These are phyloP conservation scores for Cladosporium sp. DNA, from an alignment of 2,329 filamentous ascomycete genomes.

Conservation along the genomic window DNA sequence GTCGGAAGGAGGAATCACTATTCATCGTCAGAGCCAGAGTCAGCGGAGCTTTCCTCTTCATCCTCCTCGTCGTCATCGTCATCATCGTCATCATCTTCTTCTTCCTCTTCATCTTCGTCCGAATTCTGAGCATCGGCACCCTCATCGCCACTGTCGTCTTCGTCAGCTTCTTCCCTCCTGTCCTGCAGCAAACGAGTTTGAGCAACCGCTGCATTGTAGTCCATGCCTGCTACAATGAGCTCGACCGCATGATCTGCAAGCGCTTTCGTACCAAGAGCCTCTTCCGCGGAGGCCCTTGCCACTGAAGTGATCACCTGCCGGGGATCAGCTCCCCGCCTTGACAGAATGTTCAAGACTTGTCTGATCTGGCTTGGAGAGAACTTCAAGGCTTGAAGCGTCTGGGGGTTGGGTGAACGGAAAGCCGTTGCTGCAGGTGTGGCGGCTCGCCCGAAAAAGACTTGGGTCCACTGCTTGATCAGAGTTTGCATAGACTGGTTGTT, in stretches of 20 bases:
- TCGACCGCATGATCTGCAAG: not conserved
- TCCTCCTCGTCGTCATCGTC: not conserved
- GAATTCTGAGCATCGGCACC: not conserved
- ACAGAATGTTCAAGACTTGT: not conserved
- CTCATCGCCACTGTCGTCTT: not conserved
- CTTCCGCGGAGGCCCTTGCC: not conserved
- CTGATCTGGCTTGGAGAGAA: not conserved
- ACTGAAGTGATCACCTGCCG: not conserved
- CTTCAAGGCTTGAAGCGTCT: not conserved
- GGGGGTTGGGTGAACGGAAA: not conserved
- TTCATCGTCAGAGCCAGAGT: no score
- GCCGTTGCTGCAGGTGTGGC: not conserved
- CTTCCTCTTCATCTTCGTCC: not conserved
- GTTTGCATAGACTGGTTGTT: not conserved
- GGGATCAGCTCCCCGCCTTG: not conserved
- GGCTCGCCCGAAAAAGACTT: not conserved
- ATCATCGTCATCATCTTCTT: not conserved
- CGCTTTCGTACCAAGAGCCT: not conserved
- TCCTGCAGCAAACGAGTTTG: no score
- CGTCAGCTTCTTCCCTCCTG: not conserved
- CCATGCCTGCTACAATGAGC: not conserved
- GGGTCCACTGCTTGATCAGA: not conserved
- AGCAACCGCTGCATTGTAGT: not conserved
- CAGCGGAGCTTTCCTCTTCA: not conserved
- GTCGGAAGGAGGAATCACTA: no score